These are phyloP conservation scores for Solanum chacoense DNA, from an alignment of 305 asterid genomes.

Conservation along the genomic window DNA sequence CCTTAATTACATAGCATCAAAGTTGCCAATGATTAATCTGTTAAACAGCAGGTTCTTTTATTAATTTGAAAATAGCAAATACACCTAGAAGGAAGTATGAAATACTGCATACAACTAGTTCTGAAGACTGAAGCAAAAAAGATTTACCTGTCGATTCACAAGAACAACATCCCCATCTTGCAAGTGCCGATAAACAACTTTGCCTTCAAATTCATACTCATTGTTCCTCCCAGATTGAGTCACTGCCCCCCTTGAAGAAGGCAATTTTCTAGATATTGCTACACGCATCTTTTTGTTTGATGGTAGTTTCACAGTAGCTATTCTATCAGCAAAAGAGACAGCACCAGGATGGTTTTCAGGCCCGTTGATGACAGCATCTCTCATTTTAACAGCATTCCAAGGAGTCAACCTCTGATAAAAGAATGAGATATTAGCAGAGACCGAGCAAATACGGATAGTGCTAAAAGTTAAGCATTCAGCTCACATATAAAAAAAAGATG, in stretches of 20 bases:
- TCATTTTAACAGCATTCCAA: constrained; percentile 80
- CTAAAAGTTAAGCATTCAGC: background rate
- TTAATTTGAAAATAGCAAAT: background rate
- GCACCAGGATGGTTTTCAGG: constrained; percentile 95
- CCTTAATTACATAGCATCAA: background rate
- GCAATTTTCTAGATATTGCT: constrained; percentile 66
- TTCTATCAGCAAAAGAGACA: constrained; percentile 51
- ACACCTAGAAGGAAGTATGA: background rate
- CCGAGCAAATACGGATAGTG: background rate
- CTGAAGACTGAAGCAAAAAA: background rate
- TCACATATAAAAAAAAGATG: background rate
- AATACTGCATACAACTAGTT: background rate
- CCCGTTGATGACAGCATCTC: constrained; percentile 71
- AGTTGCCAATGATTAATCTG: background rate
- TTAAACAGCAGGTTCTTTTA: background rate
- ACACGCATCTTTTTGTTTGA: constrained; percentile 33
- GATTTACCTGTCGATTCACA: constrained; percentile 83
- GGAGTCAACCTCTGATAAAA: constrained; percentile 79
- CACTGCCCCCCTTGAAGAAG: constrained; percentile 71
- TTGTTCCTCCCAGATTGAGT: constrained; percentile 50
- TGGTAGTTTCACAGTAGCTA: constrained; percentile 41
- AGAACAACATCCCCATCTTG: constrained; percentile 97
- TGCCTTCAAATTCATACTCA: constrained; percentile 77
- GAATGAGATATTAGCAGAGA: background rate
- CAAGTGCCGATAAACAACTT: constrained; percentile 76